These are phyloP conservation scores for Sclerotinia nivalis DNA, from an alignment of 2,329 filamentous ascomycete species.

Conservation along the genomic window DNA sequence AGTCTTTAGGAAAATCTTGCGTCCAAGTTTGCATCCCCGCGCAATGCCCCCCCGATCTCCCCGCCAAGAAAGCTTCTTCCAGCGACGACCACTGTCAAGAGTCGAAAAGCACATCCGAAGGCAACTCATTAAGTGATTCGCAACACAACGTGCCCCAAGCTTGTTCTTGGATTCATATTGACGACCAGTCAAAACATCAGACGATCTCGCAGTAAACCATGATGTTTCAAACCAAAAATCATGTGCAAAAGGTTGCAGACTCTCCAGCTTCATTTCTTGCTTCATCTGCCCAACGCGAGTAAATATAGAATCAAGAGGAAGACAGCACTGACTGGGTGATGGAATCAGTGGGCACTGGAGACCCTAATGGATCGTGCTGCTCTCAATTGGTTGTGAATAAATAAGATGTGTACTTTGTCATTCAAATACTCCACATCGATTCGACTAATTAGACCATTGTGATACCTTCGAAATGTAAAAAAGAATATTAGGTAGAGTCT, in stretches of 20 bases:
- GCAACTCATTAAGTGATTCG: not conserved
- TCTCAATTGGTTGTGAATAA: not conserved
- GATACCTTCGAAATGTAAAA: not conserved
- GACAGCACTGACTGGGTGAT: not conserved
- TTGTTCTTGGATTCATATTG: not conserved
- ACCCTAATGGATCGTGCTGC: not conserved
- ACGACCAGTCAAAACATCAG: not conserved
- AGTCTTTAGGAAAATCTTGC: no score
- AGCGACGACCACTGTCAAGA: not conserved
- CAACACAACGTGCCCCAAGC: slow-evolving; percentile 1
- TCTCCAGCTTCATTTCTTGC: not conserved
- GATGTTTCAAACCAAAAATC: not conserved
- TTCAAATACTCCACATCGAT: not conserved
- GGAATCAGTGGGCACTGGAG: not conserved
- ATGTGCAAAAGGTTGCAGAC: not conserved
- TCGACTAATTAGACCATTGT: not conserved
- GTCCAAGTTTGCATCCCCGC: not conserved
- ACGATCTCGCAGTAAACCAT: not conserved
- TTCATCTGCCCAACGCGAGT: not conserved
- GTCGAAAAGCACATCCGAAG: not conserved
- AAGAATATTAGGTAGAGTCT: no score
- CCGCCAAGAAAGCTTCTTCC: slow-evolving; percentile 13
- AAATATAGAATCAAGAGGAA: not conserved
- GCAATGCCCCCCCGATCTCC: not conserved
- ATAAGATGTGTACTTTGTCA: not conserved